Evolutionary conservation across 1,284 basidiomycete genomes (phyloP), one percentile per base, ranked within the genome.

Genomic region (Puccinia triticina): DNA sequence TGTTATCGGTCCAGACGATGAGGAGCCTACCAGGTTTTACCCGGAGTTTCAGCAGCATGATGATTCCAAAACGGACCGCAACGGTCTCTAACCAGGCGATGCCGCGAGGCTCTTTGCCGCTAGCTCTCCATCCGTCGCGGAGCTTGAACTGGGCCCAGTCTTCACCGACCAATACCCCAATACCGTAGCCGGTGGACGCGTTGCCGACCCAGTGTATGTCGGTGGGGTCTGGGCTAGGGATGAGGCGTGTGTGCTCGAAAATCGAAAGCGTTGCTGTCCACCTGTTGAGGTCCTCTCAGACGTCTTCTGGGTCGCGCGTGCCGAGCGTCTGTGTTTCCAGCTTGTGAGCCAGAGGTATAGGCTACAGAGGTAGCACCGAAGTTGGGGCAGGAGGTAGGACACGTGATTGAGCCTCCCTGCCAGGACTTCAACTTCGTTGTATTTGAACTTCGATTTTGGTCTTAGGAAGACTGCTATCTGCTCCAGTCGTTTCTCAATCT

Each of bases 51-150:
- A 40, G 1, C 7, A 61, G 10, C 50, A 77, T 57, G 2, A 77
- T 26, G n/a, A 29, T 18, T 43, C 43, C 59, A 23, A 40, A 21
- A 2, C 26, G 18, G 1, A 37, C 74, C 40, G 37, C 57, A 7
- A 64, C 55, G 5, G 75, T 77, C 7, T 61, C 75, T 29, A 61
- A 23, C 75, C 57, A 77, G 4, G 75, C 75, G n/a, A 46, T 40
- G 32, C 7, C 4, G 40, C 40, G 3, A 21, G 23, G 18, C 23
- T 59, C 5, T 23, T 7, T 4, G 34, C 37, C 11, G 5, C 12
- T 26, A 32, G 5, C 4, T 34, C 32, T 1, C n/a, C n/a, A n/a
- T 16, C 10, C 1, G 4, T n/a, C 18, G 29, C 34, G 2, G 10
- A 73, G 3, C 53, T 29, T 16, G 1, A 76, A 59, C 21, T 76